Evolutionary conservation across 352 stramenopile species (phyloP), one percentile per base, ranked within the genome.

Genomic region (Phytophthora vignae): DNA sequence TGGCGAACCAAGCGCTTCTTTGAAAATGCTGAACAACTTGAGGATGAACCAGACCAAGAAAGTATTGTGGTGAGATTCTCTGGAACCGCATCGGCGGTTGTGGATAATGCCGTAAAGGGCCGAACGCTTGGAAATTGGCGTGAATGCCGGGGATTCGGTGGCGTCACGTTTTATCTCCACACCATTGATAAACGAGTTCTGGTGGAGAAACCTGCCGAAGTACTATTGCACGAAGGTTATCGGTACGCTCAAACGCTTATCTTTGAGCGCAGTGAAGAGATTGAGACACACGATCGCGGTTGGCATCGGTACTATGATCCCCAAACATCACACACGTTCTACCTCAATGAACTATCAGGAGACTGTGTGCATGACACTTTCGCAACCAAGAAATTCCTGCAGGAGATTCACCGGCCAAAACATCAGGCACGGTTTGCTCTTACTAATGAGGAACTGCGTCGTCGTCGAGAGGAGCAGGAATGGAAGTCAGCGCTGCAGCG

Each of bases 1-100:
- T 94, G 85, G 85, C 76, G 70, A 56, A 91, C 82, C 25, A 85
- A 83, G 54, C 81, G 84, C 38, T 81, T 91, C 22, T 90, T 91
- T 25, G 60, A 85, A 27, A 76, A 76, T 21, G 64, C 77, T 27
- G 67, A 80, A 19, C 74, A 87, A 15, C 49, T 90, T 10, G 77
- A 86, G 15, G 82, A 90, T 55, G 81, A 87, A 49, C 53, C 73
- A 10, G 83, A 93, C 40, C 66, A 77, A 11, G 78, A 70, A 14
- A 86, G 69, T 40, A 69, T 90, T 9, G 48, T 57, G 6, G 58
- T 93, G 3, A 27, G 53, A n/a, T 93, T 93, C 60, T 91, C 85
- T 0, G 80, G 75, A 8, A 57, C 53, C 19, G 38, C 58, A 22
- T 81, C 66, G 1, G 11, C 74, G 8, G 68, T 90, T 53, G 76